Evolutionary conservation across 305 asterid genomes (phyloP).

Genomic region (Petunia hybrid): DNA sequence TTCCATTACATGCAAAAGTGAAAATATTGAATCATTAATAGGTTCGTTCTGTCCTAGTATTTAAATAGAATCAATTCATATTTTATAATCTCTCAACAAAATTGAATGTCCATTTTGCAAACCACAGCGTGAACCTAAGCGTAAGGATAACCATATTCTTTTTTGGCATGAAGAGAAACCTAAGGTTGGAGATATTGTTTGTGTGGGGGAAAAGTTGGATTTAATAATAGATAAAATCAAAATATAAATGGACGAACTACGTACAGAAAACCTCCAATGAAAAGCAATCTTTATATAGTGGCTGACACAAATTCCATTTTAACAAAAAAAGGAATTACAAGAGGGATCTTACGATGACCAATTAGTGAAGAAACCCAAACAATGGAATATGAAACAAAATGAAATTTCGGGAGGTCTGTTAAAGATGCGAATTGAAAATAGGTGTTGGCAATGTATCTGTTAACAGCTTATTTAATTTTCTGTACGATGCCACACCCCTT

Average conservation of each 20-base stretch:
- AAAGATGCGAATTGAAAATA: neutral
- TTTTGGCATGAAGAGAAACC: constrained; percentile 3
- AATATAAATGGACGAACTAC: neutral
- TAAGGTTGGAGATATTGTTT: neutral
- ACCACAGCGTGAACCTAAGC: neutral
- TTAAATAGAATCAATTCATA: neutral
- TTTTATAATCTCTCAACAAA: neutral
- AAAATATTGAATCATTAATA: neutral
- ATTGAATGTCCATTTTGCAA: neutral
- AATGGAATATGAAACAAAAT: neutral
- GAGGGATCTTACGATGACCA: neutral
- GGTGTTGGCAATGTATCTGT: neutral
- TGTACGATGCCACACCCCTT: too few relatives aligned
- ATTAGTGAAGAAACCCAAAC: neutral
- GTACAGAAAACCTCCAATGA: neutral
- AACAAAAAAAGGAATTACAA: constrained; percentile 17
- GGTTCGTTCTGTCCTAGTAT: neutral
- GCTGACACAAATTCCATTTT: constrained; percentile 29
- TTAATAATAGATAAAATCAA: neutral
- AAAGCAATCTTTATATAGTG: constrained; percentile 3
- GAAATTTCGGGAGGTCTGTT: neutral
- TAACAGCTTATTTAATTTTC: too few relatives aligned
- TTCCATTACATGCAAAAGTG: neutral
- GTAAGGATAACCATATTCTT: neutral
- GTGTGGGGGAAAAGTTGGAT: neutral